These are phyloP conservation scores for sunflower (Helianthus annuus) DNA, from an alignment of 129 eudicot genomes.

Conservation along the genomic window DNA sequence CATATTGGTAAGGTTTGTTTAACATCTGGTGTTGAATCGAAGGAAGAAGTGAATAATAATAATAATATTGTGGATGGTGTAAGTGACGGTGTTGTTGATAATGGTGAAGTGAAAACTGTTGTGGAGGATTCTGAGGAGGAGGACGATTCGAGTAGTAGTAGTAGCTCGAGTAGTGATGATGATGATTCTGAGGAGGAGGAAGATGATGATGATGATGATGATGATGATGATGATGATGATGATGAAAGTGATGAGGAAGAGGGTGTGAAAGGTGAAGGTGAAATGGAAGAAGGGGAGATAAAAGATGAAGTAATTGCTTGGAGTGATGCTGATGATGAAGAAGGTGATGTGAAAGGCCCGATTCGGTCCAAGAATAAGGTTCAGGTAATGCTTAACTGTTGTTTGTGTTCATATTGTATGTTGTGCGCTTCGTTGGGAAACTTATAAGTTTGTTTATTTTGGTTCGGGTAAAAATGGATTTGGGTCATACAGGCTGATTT, in stretches of 20 bases:
- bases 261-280: conserved; percentile 29
- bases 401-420: neutral
- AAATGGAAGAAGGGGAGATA: conserved; percentile 73
- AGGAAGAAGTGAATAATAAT: conserved; percentile 9
- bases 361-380: conserved; percentile 75
- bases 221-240: no score
- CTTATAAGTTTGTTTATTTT: no score
- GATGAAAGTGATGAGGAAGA: conserved; percentile 39
- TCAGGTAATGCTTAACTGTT: conserved; percentile 38
- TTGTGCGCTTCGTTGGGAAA: neutral
- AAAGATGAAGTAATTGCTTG: conserved; percentile 36
- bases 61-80: no score
- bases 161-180: conserved; percentile 15
- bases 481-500: no score
- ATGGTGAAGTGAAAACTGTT: conserved; percentile 18
- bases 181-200: conserved; percentile 22
- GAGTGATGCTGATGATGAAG: conserved; percentile 64
- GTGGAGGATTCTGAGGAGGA: conserved; percentile 40
- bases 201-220: no score
- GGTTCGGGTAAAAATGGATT: no score
- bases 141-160: conserved; percentile 48
- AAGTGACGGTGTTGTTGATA: neutral
- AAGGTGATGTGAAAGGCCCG: conserved; percentile 47
- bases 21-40: no score
- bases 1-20: conserved; percentile 54